Evolutionary conservation across 208 protist species (phyloP).

Genomic region (Hexamita inflata): DNA sequence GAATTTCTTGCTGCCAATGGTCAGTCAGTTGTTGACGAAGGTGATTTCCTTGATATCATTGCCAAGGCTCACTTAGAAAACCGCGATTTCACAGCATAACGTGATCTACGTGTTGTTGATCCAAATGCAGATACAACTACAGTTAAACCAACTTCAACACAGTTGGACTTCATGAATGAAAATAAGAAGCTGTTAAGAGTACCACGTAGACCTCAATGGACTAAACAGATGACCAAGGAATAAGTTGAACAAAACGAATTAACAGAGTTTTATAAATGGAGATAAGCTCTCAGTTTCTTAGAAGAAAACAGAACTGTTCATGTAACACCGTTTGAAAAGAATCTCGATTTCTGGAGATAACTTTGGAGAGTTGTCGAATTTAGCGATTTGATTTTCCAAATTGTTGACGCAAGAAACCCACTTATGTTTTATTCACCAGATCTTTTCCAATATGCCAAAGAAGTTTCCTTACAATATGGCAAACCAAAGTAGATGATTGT

Average conservation of each 20-base stretch:
- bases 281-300: slow-evolving; percentile 2
- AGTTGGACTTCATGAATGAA: slow-evolving; percentile 17
- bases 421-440: slow-evolving; percentile 34
- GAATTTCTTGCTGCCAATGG: too few relatives aligned
- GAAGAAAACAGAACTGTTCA: neutral
- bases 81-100: too few relatives aligned
- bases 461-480: neutral
- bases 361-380: slow-evolving; percentile 46
- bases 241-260: slow-evolving; percentile 31
- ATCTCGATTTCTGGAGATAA: slow-evolving; percentile 40
- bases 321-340: slow-evolving; percentile 42
- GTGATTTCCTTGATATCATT: too few relatives aligned
- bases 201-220: slow-evolving; percentile 32
- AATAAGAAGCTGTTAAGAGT: slow-evolving; percentile 24
- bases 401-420: slow-evolving; percentile 41
- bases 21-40: too few relatives aligned
- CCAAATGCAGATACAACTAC: too few relatives aligned
- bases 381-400: slow-evolving; percentile 38
- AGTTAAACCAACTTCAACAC: neutral
- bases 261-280: slow-evolving; percentile 33
- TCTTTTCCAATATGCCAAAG: slow-evolving; percentile 28
- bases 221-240: slow-evolving; percentile 19
- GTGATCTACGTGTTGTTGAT: too few relatives aligned
- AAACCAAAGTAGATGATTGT: slow-evolving; percentile 19
- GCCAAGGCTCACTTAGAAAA: too few relatives aligned